Conservation (phyloP, 306 rosid genomes). For the Mimosa pudica region DNA sequence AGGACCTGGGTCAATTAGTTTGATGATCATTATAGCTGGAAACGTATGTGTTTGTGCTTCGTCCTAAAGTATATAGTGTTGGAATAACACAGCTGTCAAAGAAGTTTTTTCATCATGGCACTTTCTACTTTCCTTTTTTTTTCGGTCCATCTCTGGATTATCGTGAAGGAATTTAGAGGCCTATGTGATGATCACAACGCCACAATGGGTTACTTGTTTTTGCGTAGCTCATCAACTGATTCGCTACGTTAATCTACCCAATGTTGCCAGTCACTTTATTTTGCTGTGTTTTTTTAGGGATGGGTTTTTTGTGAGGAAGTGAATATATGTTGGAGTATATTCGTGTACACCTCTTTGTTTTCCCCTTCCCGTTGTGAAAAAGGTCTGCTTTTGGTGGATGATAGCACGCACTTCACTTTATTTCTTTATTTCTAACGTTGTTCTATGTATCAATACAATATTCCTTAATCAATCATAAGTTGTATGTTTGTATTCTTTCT, state of each 20-base stretch:
- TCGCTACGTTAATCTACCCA: slow-evolving; percentile 46
- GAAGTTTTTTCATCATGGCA: slow-evolving; percentile 20
- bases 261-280: slow-evolving; percentile 9
- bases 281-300: too few species aligned
- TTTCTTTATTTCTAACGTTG: slow-evolving; percentile 21
- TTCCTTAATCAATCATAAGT: neutral
- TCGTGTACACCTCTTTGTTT: slow-evolving; percentile 24
- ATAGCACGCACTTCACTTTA: neutral
- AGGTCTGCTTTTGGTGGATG: slow-evolving; percentile 22
- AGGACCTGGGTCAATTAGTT: slow-evolving; percentile 41
- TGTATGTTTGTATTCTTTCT: slow-evolving; percentile 3
- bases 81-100: slow-evolving; percentile 15
- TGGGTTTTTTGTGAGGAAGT: slow-evolving; percentile 27
- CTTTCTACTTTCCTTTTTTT: slow-evolving; percentile 24
- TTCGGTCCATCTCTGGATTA: slow-evolving; percentile 27
- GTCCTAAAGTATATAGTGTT: neutral
- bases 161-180: slow-evolving; percentile 24
- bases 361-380: slow-evolving; percentile 30
- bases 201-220: slow-evolving; percentile 33
- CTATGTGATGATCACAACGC: neutral
- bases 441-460: slow-evolving; percentile 19
- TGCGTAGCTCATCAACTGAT: slow-evolving; percentile 46
- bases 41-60: neutral
- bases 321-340: too few species aligned
- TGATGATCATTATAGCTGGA: slow-evolving; percentile 6